These are phyloP conservation scores for Karstenula rhodostoma DNA, from an alignment of 2,329 filamentous ascomycete genomes.

Conservation along the genomic window DNA sequence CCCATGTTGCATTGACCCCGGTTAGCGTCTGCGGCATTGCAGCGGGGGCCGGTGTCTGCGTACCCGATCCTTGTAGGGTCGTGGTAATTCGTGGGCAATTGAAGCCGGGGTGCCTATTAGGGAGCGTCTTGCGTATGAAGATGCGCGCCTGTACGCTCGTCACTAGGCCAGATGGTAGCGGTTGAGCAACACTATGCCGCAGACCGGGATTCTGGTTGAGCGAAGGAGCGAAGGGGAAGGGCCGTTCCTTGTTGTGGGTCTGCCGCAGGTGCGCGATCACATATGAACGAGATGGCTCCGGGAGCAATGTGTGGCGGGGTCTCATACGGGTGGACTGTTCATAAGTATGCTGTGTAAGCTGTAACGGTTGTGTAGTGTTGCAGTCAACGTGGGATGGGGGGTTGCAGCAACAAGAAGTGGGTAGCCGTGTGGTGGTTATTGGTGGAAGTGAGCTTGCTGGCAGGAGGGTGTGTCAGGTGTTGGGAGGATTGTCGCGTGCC, in stretches of 20 bases:
- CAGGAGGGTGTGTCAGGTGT: background rate
- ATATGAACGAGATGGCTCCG: background rate
- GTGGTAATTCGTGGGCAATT: background rate
- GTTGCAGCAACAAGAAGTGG: background rate
- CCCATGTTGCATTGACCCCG: background rate
- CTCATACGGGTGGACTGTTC: background rate
- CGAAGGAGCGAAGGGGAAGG: constrained; percentile 6
- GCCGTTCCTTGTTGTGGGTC: constrained; percentile 4
- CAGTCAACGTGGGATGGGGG: constrained; percentile 5
- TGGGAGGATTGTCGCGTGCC: constrained; percentile 8
- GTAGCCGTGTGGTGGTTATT: background rate
- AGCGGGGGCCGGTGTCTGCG: constrained; percentile 5
- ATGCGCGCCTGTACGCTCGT: background rate
- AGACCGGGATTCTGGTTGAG: constrained; percentile 5
- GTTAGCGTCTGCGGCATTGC: background rate
- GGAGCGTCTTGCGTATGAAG: background rate
- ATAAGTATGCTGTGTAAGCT: background rate
- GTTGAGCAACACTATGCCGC: background rate
- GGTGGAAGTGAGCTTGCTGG: background rate
- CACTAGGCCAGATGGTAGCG: background rate
- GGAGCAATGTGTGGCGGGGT: background rate
- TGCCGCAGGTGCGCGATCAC: background rate
- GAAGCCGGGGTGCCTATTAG: background rate
- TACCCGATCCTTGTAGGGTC: background rate
- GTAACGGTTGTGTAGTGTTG: background rate